These are phyloP conservation scores for Puccinia horiana DNA, from an alignment of 1,284 basidiomycete genomes.

Conservation along the genomic window DNA sequence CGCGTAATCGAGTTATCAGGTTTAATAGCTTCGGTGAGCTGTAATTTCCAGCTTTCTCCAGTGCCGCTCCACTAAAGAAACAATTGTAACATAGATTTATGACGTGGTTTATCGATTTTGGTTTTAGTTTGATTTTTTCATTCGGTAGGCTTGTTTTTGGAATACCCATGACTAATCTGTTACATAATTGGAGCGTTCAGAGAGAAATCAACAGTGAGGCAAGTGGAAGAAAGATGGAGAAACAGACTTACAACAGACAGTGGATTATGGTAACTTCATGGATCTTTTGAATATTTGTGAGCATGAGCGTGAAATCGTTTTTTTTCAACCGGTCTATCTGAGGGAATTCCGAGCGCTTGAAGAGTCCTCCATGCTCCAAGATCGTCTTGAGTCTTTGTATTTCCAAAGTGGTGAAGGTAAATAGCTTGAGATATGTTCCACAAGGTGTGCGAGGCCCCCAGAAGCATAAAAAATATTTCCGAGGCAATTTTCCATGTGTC, in stretches of 20 bases:
- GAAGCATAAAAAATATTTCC: background rate
- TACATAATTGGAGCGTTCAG: background rate
- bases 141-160: background rate
- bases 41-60: background rate
- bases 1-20: background rate
- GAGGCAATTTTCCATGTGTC: background rate
- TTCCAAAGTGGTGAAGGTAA: background rate
- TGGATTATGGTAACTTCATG: background rate
- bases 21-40: background rate
- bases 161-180: background rate
- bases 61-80: background rate
- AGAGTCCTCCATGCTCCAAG: background rate
- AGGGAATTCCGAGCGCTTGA: background rate
- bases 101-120: background rate
- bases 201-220: background rate
- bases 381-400: background rate
- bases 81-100: background rate
- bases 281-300: background rate
- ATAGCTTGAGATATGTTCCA: conserved; percentile 3
- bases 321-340: background rate
- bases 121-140: background rate
- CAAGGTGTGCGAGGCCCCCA: background rate
- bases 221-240: background rate
- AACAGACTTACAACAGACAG: background rate
- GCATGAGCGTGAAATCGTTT: background rate